Evolutionary conservation across 2,329 filamentous ascomycete genomes (phyloP).

Genomic region (Cladophialophora psammophila): DNA sequence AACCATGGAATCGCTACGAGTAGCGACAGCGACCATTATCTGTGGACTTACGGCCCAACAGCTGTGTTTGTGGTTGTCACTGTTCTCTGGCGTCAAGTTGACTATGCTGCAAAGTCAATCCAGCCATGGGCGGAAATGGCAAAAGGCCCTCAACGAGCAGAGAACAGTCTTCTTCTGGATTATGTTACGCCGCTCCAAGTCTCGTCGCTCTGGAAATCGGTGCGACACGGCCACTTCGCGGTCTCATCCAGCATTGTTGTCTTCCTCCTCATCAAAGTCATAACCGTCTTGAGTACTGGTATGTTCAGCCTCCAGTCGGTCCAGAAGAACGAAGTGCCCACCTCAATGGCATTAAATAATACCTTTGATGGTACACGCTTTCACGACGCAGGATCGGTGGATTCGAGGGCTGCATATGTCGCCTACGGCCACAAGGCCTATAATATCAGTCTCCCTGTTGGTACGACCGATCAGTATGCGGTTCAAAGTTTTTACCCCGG

Average conservation of each 20-base stretch:
- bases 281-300: conserved; percentile 32
- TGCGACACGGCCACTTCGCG: conserved; percentile 28
- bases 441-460: conserved; percentile 30
- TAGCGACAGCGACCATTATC: conserved; percentile 29
- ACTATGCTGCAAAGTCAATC: conserved; percentile 36
- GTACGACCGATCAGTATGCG: conserved; percentile 25
- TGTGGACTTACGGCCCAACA: conserved; percentile 36
- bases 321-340: conserved; percentile 17
- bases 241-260: conserved; percentile 28
- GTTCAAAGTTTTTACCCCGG: conserved; percentile 28
- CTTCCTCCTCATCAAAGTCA: conserved; percentile 35
- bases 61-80: conserved; percentile 33
- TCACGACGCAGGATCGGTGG: conserved; percentile 24
- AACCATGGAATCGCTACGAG: conserved; percentile 30
- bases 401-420: conserved; percentile 32
- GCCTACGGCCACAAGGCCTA: conserved; percentile 29
- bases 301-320: conserved; percentile 31
- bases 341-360: conserved; percentile 27
- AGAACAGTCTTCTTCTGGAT: conserved; percentile 35
- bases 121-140: conserved; percentile 38
- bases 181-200: conserved; percentile 36
- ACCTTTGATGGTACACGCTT: conserved; percentile 32
- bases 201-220: conserved; percentile 30
- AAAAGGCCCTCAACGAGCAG: conserved; percentile 29
- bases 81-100: conserved; percentile 37